These are phyloP conservation scores for Bisporella sp. DNA, from an alignment of 2,329 filamentous ascomycete species.

Conservation along the genomic window DNA sequence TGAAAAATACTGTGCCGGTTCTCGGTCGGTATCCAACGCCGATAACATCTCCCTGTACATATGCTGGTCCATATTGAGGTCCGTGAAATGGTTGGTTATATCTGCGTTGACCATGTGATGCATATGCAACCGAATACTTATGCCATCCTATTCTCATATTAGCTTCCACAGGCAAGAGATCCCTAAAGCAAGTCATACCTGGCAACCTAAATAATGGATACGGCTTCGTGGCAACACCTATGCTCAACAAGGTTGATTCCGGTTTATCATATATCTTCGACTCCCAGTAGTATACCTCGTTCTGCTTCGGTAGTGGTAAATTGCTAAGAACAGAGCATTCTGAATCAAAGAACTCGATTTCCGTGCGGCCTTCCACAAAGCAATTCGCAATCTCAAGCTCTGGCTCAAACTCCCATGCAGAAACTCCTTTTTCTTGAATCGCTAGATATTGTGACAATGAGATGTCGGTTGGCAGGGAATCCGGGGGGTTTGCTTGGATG, in stretches of 20 bases:
- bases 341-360: slow-evolving; percentile 98
- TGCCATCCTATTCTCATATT: slow-evolving; percentile 60
- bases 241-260: slow-evolving; percentile 76
- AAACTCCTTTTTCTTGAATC: slow-evolving; percentile 99
- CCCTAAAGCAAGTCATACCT: slow-evolving; percentile 47
- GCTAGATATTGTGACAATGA: slow-evolving; percentile 95
- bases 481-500: slow-evolving; percentile 86
- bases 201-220: slow-evolving; percentile 92
- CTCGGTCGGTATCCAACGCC: slow-evolving; percentile 92
- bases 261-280: slow-evolving; percentile 98
- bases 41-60: slow-evolving; percentile 90
- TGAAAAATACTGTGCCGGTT: slow-evolving; percentile 95
- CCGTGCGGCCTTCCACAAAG: slow-evolving; percentile 91
- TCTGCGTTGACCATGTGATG: slow-evolving; percentile 78
- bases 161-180: too few species aligned
- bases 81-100: slow-evolving; percentile 87
- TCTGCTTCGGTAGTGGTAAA: slow-evolving; percentile 93
- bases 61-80: slow-evolving; percentile 73
- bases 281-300: slow-evolving; percentile 99
- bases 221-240: slow-evolving; percentile 93
- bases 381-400: slow-evolving; percentile 98
- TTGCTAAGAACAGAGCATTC: slow-evolving; percentile 83
- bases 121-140: slow-evolving; percentile 86
- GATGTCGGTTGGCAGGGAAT: slow-evolving; percentile 93
- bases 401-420: slow-evolving; percentile 99